Base-by-base conservation (phyloP, 2,329 filamentous ascomycete species). In the Chaetomium sp. region DNA sequence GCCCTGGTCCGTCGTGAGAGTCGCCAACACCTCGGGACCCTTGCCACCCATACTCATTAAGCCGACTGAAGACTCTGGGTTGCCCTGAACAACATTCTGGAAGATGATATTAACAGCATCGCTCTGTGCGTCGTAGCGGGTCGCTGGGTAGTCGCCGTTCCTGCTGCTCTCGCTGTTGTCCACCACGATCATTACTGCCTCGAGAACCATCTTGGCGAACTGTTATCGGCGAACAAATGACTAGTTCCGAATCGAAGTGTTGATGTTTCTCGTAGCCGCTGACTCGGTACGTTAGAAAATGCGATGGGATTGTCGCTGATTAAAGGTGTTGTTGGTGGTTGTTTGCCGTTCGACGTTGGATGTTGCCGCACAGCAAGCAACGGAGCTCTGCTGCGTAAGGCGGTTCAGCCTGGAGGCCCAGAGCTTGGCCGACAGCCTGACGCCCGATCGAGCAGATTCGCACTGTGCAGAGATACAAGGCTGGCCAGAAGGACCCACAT, bases 151-250 rank as follows among this genome's bases (percentile, higher is more conserved):
- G 78, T 99, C 95, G 76, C 96, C 95, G 81, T 99, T 99, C 77
- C 95, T 89, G 83, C 92, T 96, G 82, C 91, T 93, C 83, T 99
- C 95, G 83, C 93, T 97, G 85, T 98, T 99, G 86, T 99, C 95
- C 75, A 98, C 92, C 85, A 98, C 89, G 79, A 99, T 92, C 93
- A 99, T 98, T 69, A 96, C 96, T 82, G 95, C 96, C 88, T 99
- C 95, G 80, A 99, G 89, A 81, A 90, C 91, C 95, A 99, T 99
- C 76, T 85, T 93, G 87, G 78, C 80, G 56, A 78, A 78, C 73
- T 69, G 68, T 66, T 55, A 57, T 70, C 31, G 58, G n/a, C 12
- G 21, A 31, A 23, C 19, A n/a, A 42, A 23, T 38, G 19, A 42
- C 21, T 31, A 1, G 19, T 8, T 55, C 6, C 12, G 49, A 47